Percentiles rank a stretch among this genome's conserved stretches.
Conservation (phyloP, 1,284 basidiomycete species). For the Cutaneotrichosporon cutaneum region DNA sequence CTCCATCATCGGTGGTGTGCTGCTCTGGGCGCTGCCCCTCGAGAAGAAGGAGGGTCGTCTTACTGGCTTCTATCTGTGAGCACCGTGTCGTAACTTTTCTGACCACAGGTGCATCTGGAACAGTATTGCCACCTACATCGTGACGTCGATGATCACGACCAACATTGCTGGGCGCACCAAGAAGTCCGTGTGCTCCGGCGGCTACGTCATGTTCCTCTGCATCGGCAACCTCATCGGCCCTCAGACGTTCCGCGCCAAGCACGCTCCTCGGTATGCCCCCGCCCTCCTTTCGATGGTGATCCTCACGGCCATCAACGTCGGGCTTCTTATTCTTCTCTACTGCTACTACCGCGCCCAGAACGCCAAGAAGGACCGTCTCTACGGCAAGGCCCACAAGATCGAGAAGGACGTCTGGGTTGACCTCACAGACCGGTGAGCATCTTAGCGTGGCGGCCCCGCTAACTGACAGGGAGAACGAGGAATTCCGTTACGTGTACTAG, state of each 20-base stretch:
- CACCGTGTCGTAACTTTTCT: neutral
- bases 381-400: neutral
- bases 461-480: no score
- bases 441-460: no score
- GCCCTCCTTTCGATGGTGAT: conserved; percentile 9
- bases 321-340: neutral
- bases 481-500: no score
- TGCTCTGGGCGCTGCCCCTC: conserved; percentile 21
- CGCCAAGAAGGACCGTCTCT: conserved; percentile 1
- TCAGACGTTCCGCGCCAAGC: conserved; percentile 17
- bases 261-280: conserved; percentile 7
- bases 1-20: conserved; percentile 20
- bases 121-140: conserved; percentile 3
- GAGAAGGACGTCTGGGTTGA: neutral
- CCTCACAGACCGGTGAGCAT: neutral
- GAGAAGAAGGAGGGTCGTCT: neutral
- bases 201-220: conserved; percentile 17
- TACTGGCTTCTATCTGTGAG: neutral
- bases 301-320: neutral
- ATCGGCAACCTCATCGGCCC: conserved; percentile 19
- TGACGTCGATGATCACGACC: neutral
- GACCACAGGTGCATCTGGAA: neutral
- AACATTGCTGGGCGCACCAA: conserved; percentile 31
- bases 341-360: neutral
- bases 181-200: conserved; percentile 22